Conservation (phyloP, 257 asterid species). For the Nicotiana tomentosiformis region DNA sequence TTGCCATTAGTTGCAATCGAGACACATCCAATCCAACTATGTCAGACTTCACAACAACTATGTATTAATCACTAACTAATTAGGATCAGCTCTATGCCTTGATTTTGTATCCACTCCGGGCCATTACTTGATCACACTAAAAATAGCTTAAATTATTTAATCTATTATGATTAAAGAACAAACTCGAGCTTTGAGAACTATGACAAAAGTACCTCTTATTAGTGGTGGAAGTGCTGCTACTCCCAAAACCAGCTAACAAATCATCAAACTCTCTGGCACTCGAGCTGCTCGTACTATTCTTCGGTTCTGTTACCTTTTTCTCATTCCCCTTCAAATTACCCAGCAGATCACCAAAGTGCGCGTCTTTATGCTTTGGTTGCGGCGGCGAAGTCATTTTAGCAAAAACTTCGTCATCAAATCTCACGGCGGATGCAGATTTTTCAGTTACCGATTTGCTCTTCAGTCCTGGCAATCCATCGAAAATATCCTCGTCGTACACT, state of each 20-base stretch:
- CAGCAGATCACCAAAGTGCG: constrained; percentile 31
- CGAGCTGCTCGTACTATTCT: constrained; percentile 43
- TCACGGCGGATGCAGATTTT: constrained; percentile 28
- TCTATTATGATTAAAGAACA: neutral
- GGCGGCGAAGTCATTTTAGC: constrained; percentile 46
- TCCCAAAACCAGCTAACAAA: constrained; percentile 67
- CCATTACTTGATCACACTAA: neutral
- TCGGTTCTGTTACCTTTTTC: constrained; percentile 35
- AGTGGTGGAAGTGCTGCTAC: constrained; percentile 37
- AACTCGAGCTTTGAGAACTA: neutral
- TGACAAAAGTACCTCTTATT: constrained; percentile 45
- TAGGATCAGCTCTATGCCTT: neutral
- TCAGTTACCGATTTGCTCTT: constrained; percentile 48
- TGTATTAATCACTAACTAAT: neutral
- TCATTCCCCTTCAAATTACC: constrained; percentile 51
- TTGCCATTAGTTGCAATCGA: neutral
- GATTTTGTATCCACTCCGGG: neutral
- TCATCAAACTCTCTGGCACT: constrained; percentile 58
- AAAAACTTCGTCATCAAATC: constrained; percentile 63
- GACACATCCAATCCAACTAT: neutral
- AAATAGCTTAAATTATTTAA: neutral
- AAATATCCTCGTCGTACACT: constrained; percentile 88
- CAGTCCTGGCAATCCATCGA: constrained; percentile 86
- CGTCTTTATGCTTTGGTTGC: constrained; percentile 29
- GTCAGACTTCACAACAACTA: neutral